A percentile compares a stretch with the other conserved stretches of the same genome.
Conservation (phyloP, 2,329 filamentous ascomycete species). For the Sclerotinia sclerotiorum region DNA sequence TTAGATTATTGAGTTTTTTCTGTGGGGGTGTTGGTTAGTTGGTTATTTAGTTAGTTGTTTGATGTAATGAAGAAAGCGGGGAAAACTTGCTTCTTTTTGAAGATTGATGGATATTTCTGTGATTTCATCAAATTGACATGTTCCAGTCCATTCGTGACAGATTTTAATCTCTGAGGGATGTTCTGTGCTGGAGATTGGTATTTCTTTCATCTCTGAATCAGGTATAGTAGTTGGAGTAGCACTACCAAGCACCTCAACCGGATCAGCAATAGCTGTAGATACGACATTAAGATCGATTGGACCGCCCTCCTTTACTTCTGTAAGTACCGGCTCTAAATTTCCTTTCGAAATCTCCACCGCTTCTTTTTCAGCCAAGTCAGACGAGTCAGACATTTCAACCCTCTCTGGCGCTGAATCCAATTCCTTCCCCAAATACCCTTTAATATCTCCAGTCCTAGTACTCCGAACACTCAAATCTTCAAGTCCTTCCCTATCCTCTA, state of each 20-base stretch:
- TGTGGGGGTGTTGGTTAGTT: not conserved
- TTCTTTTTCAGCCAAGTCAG: not conserved
- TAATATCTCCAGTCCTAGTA: too few species aligned
- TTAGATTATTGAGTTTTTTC: slow-evolving; percentile 26
- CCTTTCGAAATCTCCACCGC: not conserved
- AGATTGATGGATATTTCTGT: slow-evolving; percentile 14
- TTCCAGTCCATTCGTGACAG: slow-evolving; percentile 33
- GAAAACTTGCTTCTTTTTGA: slow-evolving; percentile 26
- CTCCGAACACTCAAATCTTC: not conserved
- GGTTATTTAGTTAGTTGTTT: not conserved
- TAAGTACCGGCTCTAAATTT: not conserved
- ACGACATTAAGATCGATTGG: not conserved
- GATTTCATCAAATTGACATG: slow-evolving; percentile 25
- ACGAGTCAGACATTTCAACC: accelerated
- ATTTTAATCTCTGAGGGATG: not conserved
- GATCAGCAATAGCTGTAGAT: not conserved
- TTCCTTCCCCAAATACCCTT: not conserved
- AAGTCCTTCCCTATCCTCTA: not conserved
- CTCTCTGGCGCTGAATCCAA: not conserved
- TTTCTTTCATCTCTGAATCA: not conserved
- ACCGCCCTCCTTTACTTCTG: not conserved
- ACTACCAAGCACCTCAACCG: not conserved
- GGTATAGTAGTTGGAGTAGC: too few species aligned
- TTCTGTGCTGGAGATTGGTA: not conserved
- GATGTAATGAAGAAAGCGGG: not conserved